phyloP scores from a whole-genome alignment of 164 flowering plant species.

The Cinnamomum micranthum region DNA sequence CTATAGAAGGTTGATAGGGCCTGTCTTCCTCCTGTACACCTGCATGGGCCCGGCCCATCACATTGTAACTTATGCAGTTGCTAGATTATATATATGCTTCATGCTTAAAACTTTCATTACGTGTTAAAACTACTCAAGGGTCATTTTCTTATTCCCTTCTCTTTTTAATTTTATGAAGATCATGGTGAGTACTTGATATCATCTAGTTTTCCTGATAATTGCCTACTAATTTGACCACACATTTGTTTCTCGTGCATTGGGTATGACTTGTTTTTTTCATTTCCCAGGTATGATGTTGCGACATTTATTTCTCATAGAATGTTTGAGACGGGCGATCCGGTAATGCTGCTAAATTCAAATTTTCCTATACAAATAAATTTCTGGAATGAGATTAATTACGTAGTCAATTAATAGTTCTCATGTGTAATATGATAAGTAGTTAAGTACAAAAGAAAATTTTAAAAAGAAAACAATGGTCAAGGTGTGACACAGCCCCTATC shows the following conservation, averaged over 20 bases:
- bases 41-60: neutral
- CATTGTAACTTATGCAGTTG: neutral
- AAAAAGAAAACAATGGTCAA: too few species aligned
- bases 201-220: neutral
- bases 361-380: neutral
- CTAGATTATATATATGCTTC: neutral
- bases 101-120: neutral
- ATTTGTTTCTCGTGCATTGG: neutral
- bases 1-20: neutral
- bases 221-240: neutral
- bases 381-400: neutral
- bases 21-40: neutral
- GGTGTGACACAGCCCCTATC: too few species aligned
- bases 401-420: too few species aligned
- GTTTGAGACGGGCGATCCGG: slow-evolving; percentile 79
- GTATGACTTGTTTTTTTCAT: neutral
- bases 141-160: too few species aligned
- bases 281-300: slow-evolving; percentile 82
- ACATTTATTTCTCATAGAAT: slow-evolving; percentile 61
- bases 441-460: too few species aligned
- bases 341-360: slow-evolving; percentile 27
- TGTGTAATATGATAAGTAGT: too few species aligned
- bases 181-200: neutral
- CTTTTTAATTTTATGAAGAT: neutral
- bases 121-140: neutral